Evolutionary conservation across 108 stramenopile genomes (phyloP).

Genomic region (Cyclostephanos invisitatus): DNA sequence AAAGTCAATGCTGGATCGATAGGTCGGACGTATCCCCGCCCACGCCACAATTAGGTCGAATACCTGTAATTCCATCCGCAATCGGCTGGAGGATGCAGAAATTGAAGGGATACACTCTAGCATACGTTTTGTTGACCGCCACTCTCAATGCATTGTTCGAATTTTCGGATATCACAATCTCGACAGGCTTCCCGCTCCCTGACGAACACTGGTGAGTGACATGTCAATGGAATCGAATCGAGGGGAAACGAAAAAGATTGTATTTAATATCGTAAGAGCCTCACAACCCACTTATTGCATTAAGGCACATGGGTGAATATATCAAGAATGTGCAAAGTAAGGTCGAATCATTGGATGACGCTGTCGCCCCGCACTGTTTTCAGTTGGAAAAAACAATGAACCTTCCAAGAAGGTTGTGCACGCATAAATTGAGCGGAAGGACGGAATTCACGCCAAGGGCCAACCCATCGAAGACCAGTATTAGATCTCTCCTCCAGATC

Average conservation of each 20-base stretch:
- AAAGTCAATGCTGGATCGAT: conserved; percentile 70
- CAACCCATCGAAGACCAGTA: conserved; percentile 57
- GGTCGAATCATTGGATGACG: conserved; percentile 25
- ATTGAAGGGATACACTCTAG: conserved; percentile 65
- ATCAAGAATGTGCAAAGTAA: conserved; percentile 44
- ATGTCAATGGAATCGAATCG: conserved; percentile 26
- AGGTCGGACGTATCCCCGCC: conserved; percentile 57
- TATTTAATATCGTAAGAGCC: neutral
- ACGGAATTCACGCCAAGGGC: conserved; percentile 80
- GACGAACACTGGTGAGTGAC: conserved; percentile 64
- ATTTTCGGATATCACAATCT: conserved; percentile 73
- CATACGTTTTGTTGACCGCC: conserved; percentile 58
- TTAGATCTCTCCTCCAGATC: conserved; percentile 49
- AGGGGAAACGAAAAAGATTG: conserved; percentile 29
- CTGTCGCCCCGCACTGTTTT: conserved; percentile 37
- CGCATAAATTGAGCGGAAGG: conserved; percentile 59
- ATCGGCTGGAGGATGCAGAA: conserved; percentile 78
- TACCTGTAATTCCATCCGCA: conserved; percentile 45
- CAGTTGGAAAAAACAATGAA: conserved; percentile 23
- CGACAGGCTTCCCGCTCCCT: conserved; percentile 74
- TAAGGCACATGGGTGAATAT: conserved; percentile 49
- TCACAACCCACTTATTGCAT: neutral
- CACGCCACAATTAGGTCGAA: conserved; percentile 56
- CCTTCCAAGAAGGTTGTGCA: conserved; percentile 59
- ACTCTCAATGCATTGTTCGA: conserved; percentile 62